Conservation (phyloP, 148 eudicot genomes). For the Fagopyrum esculentum region DNA sequence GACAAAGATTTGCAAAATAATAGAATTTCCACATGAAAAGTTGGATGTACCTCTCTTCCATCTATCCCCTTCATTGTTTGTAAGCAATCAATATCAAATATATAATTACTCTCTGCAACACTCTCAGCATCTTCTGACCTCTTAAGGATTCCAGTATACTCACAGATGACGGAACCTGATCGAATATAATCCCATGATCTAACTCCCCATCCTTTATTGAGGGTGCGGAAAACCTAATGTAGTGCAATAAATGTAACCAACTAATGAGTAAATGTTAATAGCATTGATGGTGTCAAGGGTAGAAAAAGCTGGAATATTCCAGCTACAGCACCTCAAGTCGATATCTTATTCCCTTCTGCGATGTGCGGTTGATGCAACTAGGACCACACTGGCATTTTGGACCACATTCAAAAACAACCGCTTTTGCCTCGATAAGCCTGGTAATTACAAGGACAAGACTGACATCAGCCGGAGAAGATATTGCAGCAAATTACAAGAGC, state of each 20-base stretch:
- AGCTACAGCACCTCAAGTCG: slow-evolving; percentile 63
- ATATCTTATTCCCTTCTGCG: slow-evolving; percentile 57
- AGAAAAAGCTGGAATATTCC: background rate
- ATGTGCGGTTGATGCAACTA: slow-evolving; percentile 61
- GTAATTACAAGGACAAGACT: background rate
- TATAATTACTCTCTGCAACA: slow-evolving; percentile 32
- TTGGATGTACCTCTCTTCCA: slow-evolving; percentile 41
- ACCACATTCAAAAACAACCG: slow-evolving; percentile 87
- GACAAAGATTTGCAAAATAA: background rate
- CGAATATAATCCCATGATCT: slow-evolving; percentile 47
- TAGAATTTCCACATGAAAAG: background rate
- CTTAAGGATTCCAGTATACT: slow-evolving; percentile 37
- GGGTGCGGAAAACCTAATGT: slow-evolving; percentile 63
- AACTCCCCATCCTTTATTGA: slow-evolving; percentile 54
- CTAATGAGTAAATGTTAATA: background rate
- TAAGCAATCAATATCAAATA: slow-evolving; percentile 52
- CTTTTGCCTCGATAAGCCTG: slow-evolving; percentile 83
- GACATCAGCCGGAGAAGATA: background rate
- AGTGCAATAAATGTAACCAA: background rate
- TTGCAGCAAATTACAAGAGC: background rate
- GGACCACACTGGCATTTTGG: slow-evolving; percentile 84
- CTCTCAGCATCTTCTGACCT: slow-evolving; percentile 43
- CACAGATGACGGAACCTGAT: slow-evolving; percentile 48
- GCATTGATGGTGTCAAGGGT: background rate
- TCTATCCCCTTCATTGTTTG: slow-evolving; percentile 59